Conservation (phyloP, 2,329 filamentous ascomycete genomes). For the Pseudocercospora cruenta region DNA sequence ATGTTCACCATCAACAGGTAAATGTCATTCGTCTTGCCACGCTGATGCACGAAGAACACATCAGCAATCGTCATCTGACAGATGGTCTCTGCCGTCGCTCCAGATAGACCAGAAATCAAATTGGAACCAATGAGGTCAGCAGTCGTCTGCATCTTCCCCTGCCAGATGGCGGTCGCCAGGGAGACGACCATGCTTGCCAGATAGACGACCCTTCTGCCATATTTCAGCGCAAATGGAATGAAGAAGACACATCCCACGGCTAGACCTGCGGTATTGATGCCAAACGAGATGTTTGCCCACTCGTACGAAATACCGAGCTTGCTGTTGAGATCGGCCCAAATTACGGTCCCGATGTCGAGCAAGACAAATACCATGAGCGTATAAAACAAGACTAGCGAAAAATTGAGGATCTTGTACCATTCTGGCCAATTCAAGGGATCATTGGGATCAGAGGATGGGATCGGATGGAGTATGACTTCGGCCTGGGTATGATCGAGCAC, state of each 20-base stretch:
- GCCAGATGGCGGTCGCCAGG: conserved; percentile 17
- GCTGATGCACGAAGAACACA: conserved; percentile 24
- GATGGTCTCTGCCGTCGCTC: conserved; percentile 17
- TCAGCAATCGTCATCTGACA: conserved; percentile 25
- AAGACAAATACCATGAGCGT: conserved; percentile 44
- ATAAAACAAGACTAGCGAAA: conserved; percentile 43
- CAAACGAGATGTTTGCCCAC: conserved; percentile 48
- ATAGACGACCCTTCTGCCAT: conserved; percentile 38
- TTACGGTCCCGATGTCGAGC: conserved; percentile 43
- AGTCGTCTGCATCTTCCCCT: conserved; percentile 13
- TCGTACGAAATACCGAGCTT: conserved; percentile 47
- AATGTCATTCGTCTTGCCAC: conserved; percentile 38
- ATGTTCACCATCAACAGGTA: conserved; percentile 39
- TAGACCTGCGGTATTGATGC: conserved; percentile 48
- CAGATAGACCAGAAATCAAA: conserved; percentile 15
- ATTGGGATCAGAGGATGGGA: conserved; percentile 39
- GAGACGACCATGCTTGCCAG: conserved; percentile 14
- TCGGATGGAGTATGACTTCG: conserved; percentile 6
- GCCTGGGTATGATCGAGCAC: conserved; percentile 9
- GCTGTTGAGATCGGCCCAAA: conserved; percentile 45
- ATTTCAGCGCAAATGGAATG: conserved; percentile 53
- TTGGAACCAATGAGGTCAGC: conserved; percentile 18
- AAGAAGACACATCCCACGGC: conserved; percentile 52
- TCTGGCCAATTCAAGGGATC: conserved; percentile 49
- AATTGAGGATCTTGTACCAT: conserved; percentile 45